Base-by-base conservation (phyloP, 2,329 filamentous ascomycete species). In the Venturia effusa region DNA sequence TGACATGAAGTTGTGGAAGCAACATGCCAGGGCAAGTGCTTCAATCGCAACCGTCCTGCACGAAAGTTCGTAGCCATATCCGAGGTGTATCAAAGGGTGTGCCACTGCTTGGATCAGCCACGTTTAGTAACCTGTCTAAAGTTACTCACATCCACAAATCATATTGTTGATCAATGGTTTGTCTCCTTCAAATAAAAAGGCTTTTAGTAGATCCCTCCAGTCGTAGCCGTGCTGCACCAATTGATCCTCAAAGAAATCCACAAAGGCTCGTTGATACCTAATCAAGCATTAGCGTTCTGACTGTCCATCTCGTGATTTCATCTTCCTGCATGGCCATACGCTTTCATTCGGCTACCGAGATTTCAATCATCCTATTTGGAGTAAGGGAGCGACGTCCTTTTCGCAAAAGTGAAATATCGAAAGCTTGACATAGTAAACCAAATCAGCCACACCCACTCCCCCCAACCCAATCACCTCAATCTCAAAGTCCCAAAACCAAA, bases 171-270 rank as follows among this genome's bases (percentile, higher is more conserved):
- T 83, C 64, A 99, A 76, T 4, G 93, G 92, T 71, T 89, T 80
- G 61, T 89, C 82, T 40, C 87, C 88, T 51, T 81, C 76, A 67
- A 93, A 89, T 57, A 99, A 75, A 72, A 88, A 97, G 66, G 92
- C 84, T 3, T 85, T 78, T 10, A 95, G 79, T 2, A 96, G 84
- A 62, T 81, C 79, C 71, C 88, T 89, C 90, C 94, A 97, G 71
- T 96, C 84, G 73, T 97, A 97, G 41, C 85, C 81, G 69, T 87
- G 84, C 22, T 79, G 78, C 3, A 90, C 92, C 37, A 97, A 79
- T 70, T 91, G 86, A 73, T 99, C 94, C 74, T 99, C 94, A 72
- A 96, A 97, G 73, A 94, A 97, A 73, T 99, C 92, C 64, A 99
- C 80, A 71, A 88, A 99, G 0, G 92, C 93, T 66, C 93, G 84